phyloP scores from a whole-genome alignment of 2,329 filamentous ascomycete genomes.

The Fonsecaea monophora region DNA sequence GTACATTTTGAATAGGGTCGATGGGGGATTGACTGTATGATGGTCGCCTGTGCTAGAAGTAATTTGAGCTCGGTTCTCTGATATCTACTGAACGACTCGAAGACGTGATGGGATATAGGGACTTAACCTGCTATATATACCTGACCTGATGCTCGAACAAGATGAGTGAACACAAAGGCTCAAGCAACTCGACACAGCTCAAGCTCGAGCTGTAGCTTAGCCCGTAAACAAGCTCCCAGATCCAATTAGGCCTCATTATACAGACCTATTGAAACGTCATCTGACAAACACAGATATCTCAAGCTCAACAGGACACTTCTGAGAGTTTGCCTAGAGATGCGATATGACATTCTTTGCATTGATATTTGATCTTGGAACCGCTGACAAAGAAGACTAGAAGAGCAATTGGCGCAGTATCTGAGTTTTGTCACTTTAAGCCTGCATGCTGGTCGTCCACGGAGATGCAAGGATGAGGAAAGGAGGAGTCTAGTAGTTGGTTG shows the following conservation, averaged over 20 bases:
- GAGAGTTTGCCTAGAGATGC: neutral
- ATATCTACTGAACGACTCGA: neutral
- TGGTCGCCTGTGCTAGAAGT: neutral
- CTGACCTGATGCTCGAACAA: neutral
- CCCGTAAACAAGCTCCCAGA: neutral
- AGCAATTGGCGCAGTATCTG: neutral
- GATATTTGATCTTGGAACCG: neutral
- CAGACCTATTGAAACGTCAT: conserved; percentile 6
- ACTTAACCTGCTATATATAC: conserved; percentile 4
- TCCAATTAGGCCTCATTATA: neutral
- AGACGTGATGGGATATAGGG: neutral
- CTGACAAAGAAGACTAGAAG: conserved; percentile 1
- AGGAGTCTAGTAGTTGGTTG: neutral
- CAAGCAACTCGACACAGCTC: neutral
- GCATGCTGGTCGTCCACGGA: neutral
- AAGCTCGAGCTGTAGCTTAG: conserved; percentile 6
- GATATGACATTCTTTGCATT: conserved; percentile 13
- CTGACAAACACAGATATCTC: conserved; percentile 15
- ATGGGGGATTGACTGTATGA: neutral
- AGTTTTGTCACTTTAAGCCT: neutral
- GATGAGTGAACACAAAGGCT: neutral
- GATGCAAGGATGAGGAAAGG: neutral
- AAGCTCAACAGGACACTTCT: neutral
- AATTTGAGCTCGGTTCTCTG: neutral
- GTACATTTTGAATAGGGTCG: conserved; percentile 23